These are phyloP conservation scores for Xenosphaeropsis pyriputrescens DNA, from an alignment of 2,329 filamentous ascomycete genomes.

Conservation along the genomic window DNA sequence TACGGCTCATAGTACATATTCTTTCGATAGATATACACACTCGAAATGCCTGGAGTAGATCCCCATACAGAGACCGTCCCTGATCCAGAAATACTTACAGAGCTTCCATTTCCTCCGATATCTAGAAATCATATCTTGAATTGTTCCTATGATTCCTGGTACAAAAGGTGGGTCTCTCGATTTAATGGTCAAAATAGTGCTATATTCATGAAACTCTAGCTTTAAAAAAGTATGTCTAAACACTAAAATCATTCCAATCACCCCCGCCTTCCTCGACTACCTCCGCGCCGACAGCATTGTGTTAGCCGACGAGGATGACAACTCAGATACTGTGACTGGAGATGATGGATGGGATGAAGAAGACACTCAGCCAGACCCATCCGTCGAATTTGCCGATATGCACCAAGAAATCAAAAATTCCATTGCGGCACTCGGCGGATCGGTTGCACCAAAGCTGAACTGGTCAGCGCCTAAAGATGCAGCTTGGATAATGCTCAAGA, in stretches of 20 bases:
- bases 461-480: slow-evolving; percentile 97
- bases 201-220: slow-evolving; percentile 22
- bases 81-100: slow-evolving; percentile 8
- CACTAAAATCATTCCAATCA: slow-evolving; percentile 69
- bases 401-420: slow-evolving; percentile 64
- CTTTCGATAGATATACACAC: too few species aligned
- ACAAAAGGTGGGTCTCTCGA: slow-evolving; percentile 41
- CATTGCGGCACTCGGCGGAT: slow-evolving; percentile 70
- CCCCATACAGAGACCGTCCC: slow-evolving; percentile 6
- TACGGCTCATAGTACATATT: too few species aligned
- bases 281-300: slow-evolving; percentile 87
- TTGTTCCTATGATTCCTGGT: slow-evolving; percentile 91
- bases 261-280: slow-evolving; percentile 65
- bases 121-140: slow-evolving; percentile 79
- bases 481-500: slow-evolving; percentile 70
- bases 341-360: slow-evolving; percentile 38
- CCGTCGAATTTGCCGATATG: slow-evolving; percentile 42
- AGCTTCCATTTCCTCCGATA: slow-evolving; percentile 65
- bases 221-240: slow-evolving; percentile 74
- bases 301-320: slow-evolving; percentile 48
- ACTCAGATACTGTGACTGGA: slow-evolving; percentile 10
- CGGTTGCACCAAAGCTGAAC: slow-evolving; percentile 85
- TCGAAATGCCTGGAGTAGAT: neutral
- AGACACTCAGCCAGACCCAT: slow-evolving; percentile 14
- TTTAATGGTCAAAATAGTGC: neutral